phyloP scores from a whole-genome alignment of 106 monocot species.

The Hemerocallis citrina region DNA sequence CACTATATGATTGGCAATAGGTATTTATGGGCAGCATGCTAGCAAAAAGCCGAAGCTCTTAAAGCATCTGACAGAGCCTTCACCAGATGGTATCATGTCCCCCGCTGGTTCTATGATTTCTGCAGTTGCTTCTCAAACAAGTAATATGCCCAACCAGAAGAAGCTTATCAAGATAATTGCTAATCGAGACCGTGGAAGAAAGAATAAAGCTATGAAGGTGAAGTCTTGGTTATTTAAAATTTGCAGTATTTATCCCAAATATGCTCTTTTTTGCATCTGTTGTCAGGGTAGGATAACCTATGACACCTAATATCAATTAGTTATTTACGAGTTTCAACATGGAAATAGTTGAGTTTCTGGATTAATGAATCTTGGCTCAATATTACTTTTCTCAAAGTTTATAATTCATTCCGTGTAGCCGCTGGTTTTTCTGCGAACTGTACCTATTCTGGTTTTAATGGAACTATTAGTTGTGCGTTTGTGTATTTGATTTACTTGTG shows the following conservation, averaged over 20 bases:
- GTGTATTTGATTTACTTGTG: too few species aligned
- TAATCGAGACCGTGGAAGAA: constrained; percentile 66
- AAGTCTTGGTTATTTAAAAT: not conserved
- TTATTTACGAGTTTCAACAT: too few species aligned
- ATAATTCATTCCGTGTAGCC: too few species aligned
- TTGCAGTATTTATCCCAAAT: not conserved
- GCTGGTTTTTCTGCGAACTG: too few species aligned
- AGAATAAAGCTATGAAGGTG: constrained; percentile 79
- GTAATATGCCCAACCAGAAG: constrained; percentile 83
- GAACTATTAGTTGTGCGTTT: too few species aligned
- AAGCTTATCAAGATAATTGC: constrained; percentile 75
- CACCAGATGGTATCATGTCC: constrained; percentile 35
- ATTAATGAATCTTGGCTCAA: too few species aligned
- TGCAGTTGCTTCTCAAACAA: constrained; percentile 91
- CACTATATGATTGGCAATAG: constrained; percentile 20
- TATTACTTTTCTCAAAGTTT: too few species aligned
- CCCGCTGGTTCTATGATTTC: constrained; percentile 48
- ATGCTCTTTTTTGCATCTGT: not conserved
- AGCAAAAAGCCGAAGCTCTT: constrained; percentile 67
- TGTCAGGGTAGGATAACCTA: not conserved
- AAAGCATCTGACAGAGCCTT: constrained; percentile 46
- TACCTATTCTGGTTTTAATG: too few species aligned
- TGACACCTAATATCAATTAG: not conserved
- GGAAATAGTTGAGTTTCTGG: too few species aligned
- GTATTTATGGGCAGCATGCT: constrained; percentile 52